These are phyloP conservation scores for Nemania sp. DNA, from an alignment of 2,329 filamentous ascomycete genomes.

Conservation along the genomic window DNA sequence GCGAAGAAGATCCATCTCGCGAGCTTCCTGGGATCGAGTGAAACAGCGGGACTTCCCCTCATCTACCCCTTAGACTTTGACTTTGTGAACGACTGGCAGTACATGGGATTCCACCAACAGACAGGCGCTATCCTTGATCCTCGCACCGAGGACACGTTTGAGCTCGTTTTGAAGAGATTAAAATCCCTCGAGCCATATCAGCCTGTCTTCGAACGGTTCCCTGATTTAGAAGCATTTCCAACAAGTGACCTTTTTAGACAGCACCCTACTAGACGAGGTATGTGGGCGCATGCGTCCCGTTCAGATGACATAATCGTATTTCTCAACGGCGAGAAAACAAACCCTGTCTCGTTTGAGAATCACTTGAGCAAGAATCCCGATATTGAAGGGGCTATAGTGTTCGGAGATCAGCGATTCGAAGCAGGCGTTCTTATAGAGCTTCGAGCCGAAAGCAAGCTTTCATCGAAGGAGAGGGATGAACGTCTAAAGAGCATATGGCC, in stretches of 20 bases:
- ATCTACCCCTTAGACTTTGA: conserved; percentile 36
- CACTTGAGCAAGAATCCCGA: neutral
- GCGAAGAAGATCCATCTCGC: too few species aligned
- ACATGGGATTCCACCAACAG: conserved; percentile 13
- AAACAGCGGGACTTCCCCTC: conserved; percentile 30
- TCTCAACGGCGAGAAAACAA: conserved; percentile 36
- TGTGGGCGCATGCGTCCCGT: neutral
- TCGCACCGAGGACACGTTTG: conserved; percentile 19
- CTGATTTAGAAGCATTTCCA: conserved; percentile 13
- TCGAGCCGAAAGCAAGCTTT: too few species aligned
- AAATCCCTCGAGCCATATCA: conserved; percentile 9
- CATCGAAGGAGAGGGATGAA: too few species aligned
- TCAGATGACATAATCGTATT: conserved; percentile 35
- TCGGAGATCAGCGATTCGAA: too few species aligned
- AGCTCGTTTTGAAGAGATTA: conserved; percentile 18
- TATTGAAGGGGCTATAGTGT: too few species aligned
- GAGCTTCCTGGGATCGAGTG: too few species aligned
- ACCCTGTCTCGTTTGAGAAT: conserved; percentile 28
- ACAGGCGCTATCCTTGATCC: conserved; percentile 6
- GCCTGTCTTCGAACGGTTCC: conserved; percentile 20
- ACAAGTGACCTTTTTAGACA: conserved; percentile 24
- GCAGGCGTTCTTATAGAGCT: too few species aligned
- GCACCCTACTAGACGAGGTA: neutral
- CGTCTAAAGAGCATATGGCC: too few species aligned
- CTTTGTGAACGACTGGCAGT: conserved; percentile 16